These are phyloP conservation scores for Lasiosphaeriaceae sp. DNA, from an alignment of 495 filamentous ascomycete genomes.

Conservation along the genomic window DNA sequence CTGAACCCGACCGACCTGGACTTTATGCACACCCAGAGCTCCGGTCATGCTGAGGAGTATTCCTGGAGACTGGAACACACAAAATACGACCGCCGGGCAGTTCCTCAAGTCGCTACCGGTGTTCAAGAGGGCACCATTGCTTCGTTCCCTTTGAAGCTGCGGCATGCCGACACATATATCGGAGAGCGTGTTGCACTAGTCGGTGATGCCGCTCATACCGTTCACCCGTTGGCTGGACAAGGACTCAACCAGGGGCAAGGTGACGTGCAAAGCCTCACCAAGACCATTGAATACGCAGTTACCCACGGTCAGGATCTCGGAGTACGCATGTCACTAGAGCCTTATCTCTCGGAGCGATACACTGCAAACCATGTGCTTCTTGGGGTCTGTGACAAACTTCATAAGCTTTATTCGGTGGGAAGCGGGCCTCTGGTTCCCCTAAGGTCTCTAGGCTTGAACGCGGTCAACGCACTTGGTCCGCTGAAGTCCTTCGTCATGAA, in stretches of 20 bases:
- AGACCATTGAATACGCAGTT: conserved; percentile 71
- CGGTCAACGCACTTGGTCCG: conserved; percentile 70
- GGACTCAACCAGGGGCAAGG: conserved; percentile 91
- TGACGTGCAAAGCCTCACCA: conserved; percentile 73
- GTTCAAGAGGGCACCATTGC: conserved; percentile 81
- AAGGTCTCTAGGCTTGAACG: conserved; percentile 70
- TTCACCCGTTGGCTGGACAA: conserved; percentile 92
- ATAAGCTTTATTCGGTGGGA: conserved; percentile 81
- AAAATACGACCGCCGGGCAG: conserved; percentile 36
- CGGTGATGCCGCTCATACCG: conserved; percentile 90
- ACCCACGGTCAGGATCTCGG: conserved; percentile 79
- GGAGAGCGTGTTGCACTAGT: conserved; percentile 82
- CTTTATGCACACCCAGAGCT: conserved; percentile 65
- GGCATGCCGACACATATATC: conserved; percentile 89
- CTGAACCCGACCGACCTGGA: conserved; percentile 71
- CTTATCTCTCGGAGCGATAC: conserved; percentile 75
- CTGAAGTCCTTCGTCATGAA: conserved; percentile 87
- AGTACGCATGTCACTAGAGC: conserved; percentile 64
- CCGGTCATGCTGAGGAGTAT: conserved; percentile 69
- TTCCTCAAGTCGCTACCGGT: conserved; percentile 52
- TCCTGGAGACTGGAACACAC: conserved; percentile 77
- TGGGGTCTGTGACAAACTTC: conserved; percentile 87
- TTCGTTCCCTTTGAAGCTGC: conserved; percentile 84
- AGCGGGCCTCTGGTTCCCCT: conserved; percentile 72
- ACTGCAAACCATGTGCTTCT: conserved; percentile 78